Conservation (phyloP, 345 rosid genomes). For the Linum lewisii region DNA sequence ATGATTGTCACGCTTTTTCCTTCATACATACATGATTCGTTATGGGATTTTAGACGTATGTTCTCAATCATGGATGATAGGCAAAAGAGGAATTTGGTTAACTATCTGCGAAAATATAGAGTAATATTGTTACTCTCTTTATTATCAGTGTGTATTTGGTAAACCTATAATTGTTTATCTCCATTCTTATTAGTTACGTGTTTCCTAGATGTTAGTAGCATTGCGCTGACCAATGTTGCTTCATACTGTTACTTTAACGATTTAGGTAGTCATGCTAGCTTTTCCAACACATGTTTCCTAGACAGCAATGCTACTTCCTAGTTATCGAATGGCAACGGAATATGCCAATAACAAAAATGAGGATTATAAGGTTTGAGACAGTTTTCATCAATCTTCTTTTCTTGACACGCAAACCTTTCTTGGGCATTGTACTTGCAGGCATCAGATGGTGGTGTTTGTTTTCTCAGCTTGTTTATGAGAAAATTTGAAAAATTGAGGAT, state of each 20-base stretch:
- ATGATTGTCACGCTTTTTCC: background rate
- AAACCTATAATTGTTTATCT: background rate
- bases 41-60: background rate
- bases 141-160: background rate
- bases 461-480: background rate
- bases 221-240: no score
- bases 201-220: background rate
- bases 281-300: background rate
- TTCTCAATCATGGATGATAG: no score
- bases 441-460: background rate
- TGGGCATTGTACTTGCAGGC: background rate
- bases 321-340: no score
- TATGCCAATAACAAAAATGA: no score
- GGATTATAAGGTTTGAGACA: no score
- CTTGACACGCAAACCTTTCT: no score
- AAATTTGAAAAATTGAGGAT: background rate
- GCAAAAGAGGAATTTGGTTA: background rate
- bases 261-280: no score
- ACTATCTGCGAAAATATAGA: background rate
- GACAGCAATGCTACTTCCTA: no score
- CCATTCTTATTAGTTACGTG: background rate
- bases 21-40: background rate
- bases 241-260: no score
- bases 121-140: background rate
- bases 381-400: no score